Conservation (phyloP, 2,329 filamentous ascomycete genomes). For the Ceratocystis huliohia region DNA sequence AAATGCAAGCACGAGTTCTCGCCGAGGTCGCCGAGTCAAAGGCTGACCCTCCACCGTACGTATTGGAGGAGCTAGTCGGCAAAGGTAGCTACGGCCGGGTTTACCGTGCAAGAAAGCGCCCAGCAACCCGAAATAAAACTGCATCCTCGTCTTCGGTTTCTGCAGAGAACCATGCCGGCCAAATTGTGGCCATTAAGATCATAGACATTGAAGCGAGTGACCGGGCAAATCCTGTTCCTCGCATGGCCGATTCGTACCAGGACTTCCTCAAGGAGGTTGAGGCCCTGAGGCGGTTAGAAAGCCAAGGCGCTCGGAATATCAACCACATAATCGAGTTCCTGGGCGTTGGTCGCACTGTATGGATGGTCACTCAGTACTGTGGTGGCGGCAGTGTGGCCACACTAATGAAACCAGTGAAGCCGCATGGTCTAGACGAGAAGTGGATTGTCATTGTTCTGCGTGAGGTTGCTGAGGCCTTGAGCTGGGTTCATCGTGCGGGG, state of each 20-base stretch:
- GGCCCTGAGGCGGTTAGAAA: slow-evolving; percentile 58
- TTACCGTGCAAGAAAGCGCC: slow-evolving; percentile 45
- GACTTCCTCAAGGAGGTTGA: slow-evolving; percentile 58
- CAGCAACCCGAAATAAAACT: slow-evolving; percentile 22
- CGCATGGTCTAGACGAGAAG: slow-evolving; percentile 54
- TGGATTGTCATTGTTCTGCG: slow-evolving; percentile 56
- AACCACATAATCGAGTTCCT: slow-evolving; percentile 71
- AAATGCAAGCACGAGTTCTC: slow-evolving; percentile 53
- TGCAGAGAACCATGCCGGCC: slow-evolving; percentile 27
- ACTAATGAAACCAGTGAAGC: slow-evolving; percentile 54
- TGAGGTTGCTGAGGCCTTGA: slow-evolving; percentile 53
- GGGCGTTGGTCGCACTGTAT: slow-evolving; percentile 65
- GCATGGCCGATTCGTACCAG: slow-evolving; percentile 52
- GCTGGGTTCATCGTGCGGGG: slow-evolving; percentile 54
- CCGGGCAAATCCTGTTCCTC: slow-evolving; percentile 42
- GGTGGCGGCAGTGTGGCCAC: slow-evolving; percentile 71
- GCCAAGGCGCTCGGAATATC: slow-evolving; percentile 64
- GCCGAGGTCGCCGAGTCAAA: slow-evolving; percentile 49
- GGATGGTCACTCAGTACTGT: slow-evolving; percentile 81
- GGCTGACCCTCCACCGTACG: slow-evolving; percentile 50
- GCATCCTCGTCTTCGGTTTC: background rate
- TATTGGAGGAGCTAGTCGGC: slow-evolving; percentile 59
- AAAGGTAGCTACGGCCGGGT: slow-evolving; percentile 64
- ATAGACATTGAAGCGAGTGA: slow-evolving; percentile 74
- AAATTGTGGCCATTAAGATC: slow-evolving; percentile 65